A percentile compares a stretch with the other conserved stretches of the same genome.
Evolutionary conservation across 2,329 filamentous ascomycete species (phyloP).

Genomic region (Diaporthe sp.): DNA sequence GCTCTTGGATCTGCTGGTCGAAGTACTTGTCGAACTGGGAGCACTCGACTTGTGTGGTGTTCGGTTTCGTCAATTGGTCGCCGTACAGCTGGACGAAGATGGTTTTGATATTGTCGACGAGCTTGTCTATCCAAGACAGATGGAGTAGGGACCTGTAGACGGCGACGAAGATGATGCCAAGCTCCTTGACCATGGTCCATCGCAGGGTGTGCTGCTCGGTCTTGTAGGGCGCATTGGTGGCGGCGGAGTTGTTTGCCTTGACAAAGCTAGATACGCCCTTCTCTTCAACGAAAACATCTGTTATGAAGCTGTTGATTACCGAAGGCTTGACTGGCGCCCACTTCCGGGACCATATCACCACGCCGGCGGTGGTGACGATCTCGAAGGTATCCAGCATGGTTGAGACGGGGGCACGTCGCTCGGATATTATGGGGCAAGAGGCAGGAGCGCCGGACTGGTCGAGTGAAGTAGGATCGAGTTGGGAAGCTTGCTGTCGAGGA

Average conservation of each 20-base stretch:
- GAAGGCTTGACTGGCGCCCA: slow-evolving; percentile 85
- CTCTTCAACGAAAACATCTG: slow-evolving; percentile 98
- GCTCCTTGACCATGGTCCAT: slow-evolving; percentile 92
- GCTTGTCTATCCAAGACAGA: slow-evolving; percentile 95
- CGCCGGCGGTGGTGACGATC: slow-evolving; percentile 93
- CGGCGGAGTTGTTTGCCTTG: slow-evolving; percentile 70
- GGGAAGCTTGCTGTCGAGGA: not conserved
- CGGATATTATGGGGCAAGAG: not conserved
- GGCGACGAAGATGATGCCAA: slow-evolving; percentile 97
- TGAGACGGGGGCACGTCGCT: slow-evolving; percentile 38
- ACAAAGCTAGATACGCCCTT: slow-evolving; percentile 75
- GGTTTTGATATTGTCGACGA: slow-evolving; percentile 93
- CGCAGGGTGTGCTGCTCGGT: slow-evolving; percentile 95
- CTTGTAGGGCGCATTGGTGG: slow-evolving; percentile 81
- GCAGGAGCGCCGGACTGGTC: not conserved
- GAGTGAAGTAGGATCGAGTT: not conserved
- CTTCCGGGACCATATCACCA: slow-evolving; percentile 94
- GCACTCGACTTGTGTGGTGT: slow-evolving; percentile 85
- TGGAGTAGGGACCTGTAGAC: slow-evolving; percentile 97
- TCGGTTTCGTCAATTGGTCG: slow-evolving; percentile 84
- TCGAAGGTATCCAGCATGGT: slow-evolving; percentile 96
- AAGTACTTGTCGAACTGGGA: slow-evolving; percentile 91
- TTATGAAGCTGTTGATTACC: slow-evolving; percentile 94
- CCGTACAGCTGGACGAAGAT: slow-evolving; percentile 93
- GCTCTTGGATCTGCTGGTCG: slow-evolving; percentile 88